These are phyloP conservation scores for Hymenoscyphus fraxineus DNA, from an alignment of 2,329 filamentous ascomycete genomes.

Conservation along the genomic window DNA sequence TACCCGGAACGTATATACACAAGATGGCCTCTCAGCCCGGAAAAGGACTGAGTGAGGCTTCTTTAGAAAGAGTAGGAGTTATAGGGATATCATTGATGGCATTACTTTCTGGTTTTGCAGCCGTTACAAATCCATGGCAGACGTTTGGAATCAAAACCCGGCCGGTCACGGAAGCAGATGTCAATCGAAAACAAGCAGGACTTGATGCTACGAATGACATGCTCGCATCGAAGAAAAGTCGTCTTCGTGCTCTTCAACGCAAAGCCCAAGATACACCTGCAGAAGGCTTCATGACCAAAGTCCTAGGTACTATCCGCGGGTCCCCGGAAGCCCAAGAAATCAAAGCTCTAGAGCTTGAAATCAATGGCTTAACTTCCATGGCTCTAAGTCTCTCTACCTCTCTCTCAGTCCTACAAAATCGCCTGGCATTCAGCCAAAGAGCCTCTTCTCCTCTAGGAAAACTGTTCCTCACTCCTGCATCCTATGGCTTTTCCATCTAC, in stretches of 20 bases:
- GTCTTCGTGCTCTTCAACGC: constrained; percentile 65
- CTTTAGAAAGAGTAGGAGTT: constrained; percentile 69
- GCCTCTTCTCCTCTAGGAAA: constrained; percentile 65
- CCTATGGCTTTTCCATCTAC: constrained; percentile 72
- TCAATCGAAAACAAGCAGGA: constrained; percentile 73
- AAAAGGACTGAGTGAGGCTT: constrained; percentile 42
- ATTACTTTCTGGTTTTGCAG: constrained; percentile 81
- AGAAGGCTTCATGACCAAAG: constrained; percentile 65
- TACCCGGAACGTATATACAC: constrained; percentile 52
- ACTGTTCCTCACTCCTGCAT: constrained; percentile 55
- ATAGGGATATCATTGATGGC: constrained; percentile 86
- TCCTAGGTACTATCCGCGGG: constrained; percentile 68
- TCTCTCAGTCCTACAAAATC: constrained; percentile 58
- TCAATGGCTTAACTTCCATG: constrained; percentile 78
- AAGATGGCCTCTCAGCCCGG: constrained; percentile 40
- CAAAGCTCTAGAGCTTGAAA: constrained; percentile 65
- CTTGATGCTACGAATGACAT: constrained; percentile 76
- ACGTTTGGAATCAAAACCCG: constrained; percentile 65
- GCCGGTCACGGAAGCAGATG: constrained; percentile 68
- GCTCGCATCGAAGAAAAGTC: constrained; percentile 69
- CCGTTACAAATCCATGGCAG: constrained; percentile 85
- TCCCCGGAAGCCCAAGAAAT: constrained; percentile 57
- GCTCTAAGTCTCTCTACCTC: constrained; percentile 64
- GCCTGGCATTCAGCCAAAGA: constrained; percentile 61
- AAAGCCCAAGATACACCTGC: constrained; percentile 48